A percentile compares a stretch with the other conserved stretches of the same genome.
Evolutionary conservation across 2,329 filamentous ascomycete species (phyloP).

Genomic region (Fusarium oligoseptatum): DNA sequence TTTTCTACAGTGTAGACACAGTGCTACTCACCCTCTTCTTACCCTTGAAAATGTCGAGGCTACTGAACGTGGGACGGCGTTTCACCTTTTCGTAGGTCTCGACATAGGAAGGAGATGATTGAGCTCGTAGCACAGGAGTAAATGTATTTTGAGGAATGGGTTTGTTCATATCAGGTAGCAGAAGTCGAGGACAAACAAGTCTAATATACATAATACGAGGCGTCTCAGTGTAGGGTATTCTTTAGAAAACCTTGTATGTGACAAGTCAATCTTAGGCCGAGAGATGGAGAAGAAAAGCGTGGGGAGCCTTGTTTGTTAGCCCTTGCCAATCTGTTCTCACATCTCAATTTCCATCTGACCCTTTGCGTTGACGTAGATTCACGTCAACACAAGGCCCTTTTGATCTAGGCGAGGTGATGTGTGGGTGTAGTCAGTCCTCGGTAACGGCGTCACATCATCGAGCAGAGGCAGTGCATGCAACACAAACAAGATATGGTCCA

Average conservation of each 20-base stretch:
- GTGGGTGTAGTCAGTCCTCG: not conserved
- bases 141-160: not conserved
- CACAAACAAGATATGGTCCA: conserved; percentile 16
- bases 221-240: not conserved
- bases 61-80: not conserved
- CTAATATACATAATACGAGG: not conserved
- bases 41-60: not conserved
- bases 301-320: not conserved
- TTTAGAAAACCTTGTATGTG: not conserved
- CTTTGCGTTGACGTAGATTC: conserved; percentile 1
- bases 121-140: not conserved
- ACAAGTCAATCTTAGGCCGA: not conserved
- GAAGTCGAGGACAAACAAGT: not conserved
- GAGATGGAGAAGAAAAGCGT: not conserved
- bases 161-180: not conserved
- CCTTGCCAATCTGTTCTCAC: not conserved
- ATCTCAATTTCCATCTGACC: not conserved
- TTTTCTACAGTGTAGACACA: not conserved
- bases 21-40: not conserved
- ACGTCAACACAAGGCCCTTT: not conserved
- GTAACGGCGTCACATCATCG: not conserved
- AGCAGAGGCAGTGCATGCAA: conserved; percentile 12
- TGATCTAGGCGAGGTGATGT: not conserved
- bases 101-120: not conserved
- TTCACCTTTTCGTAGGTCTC: not conserved